A percentile compares a stretch with the other conserved stretches of the same genome.
Conservation (phyloP, 2,329 filamentous ascomycete species). For the Ophiostoma piceae region DNA sequence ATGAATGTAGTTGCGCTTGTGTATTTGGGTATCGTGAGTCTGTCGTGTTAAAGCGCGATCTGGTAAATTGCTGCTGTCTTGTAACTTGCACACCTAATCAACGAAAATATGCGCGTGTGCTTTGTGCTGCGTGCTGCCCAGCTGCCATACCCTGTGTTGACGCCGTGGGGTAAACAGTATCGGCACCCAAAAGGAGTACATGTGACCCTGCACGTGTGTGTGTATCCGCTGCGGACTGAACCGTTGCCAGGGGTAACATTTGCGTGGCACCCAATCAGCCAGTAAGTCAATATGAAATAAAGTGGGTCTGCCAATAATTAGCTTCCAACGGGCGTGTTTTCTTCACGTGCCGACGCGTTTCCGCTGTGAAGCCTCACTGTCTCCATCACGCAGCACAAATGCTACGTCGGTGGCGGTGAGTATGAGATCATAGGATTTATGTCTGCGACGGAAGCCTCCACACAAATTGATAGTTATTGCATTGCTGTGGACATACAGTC, state of each 20-base stretch:
- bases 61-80: neutral
- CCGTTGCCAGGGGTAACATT: slow-evolving; percentile 8
- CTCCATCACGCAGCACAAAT: neutral
- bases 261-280: neutral
- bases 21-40: neutral
- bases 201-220: neutral
- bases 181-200: slow-evolving; percentile 9
- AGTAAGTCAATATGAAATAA: neutral
- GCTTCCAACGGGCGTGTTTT: neutral
- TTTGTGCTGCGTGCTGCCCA: neutral
- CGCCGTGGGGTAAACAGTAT: slow-evolving; percentile 17
- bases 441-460: neutral
- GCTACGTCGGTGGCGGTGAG: neutral
- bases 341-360: slow-evolving; percentile 7
- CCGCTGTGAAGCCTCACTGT: neutral
- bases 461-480: neutral
- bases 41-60: neutral
- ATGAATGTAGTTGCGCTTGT: neutral
- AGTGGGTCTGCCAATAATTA: neutral
- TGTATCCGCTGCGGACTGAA: neutral
- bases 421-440: neutral
- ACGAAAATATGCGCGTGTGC: neutral
- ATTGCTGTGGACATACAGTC: too few species aligned
- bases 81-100: neutral
- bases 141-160: neutral